These are phyloP conservation scores for Poa pratensis DNA, from an alignment of 176 grass and related monocot species.

Conservation along the genomic window DNA sequence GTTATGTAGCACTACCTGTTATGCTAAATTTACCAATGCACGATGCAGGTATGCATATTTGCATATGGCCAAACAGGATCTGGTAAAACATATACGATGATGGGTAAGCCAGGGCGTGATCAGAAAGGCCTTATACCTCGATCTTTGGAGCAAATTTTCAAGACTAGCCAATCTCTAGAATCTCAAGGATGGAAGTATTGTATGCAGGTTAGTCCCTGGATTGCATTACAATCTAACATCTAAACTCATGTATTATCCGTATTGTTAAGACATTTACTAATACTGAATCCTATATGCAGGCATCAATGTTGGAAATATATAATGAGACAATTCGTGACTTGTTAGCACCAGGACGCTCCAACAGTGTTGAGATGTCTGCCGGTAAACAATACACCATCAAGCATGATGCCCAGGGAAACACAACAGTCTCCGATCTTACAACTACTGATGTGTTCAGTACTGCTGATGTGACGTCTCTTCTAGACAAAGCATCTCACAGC, in stretches of 20 bases:
- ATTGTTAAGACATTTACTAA: background rate
- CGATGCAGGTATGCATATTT: slow-evolving; percentile 95
- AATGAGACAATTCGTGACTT: slow-evolving; percentile 96
- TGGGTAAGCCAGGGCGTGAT: slow-evolving; percentile 64
- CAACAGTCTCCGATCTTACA: slow-evolving; percentile 74
- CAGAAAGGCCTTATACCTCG: slow-evolving; percentile 90
- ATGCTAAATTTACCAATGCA: slow-evolving; percentile 16
- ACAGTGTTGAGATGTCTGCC: slow-evolving; percentile 42
- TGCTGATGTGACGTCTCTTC: slow-evolving; percentile 62
- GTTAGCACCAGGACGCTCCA: slow-evolving; percentile 50
- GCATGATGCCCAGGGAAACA: slow-evolving; percentile 83
- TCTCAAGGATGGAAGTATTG: slow-evolving; percentile 90
- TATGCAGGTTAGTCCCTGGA: slow-evolving; percentile 59
- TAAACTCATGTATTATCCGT: background rate
- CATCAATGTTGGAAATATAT: slow-evolving; percentile 97
- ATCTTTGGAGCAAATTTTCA: slow-evolving; percentile 92
- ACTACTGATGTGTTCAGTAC: slow-evolving; percentile 69
- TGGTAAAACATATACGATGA: slow-evolving; percentile 99
- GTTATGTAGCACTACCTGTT: slow-evolving; percentile 1
- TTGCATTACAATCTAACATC: background rate
- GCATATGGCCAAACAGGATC: slow-evolving; percentile 99
- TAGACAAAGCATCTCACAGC: slow-evolving; percentile 78
- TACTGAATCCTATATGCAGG: slow-evolving; percentile 46
- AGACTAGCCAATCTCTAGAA: slow-evolving; percentile 65
- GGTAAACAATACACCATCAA: slow-evolving; percentile 82